Evolutionary conservation across 2,329 filamentous ascomycete species (phyloP).

Genomic region (Alternaria panax): DNA sequence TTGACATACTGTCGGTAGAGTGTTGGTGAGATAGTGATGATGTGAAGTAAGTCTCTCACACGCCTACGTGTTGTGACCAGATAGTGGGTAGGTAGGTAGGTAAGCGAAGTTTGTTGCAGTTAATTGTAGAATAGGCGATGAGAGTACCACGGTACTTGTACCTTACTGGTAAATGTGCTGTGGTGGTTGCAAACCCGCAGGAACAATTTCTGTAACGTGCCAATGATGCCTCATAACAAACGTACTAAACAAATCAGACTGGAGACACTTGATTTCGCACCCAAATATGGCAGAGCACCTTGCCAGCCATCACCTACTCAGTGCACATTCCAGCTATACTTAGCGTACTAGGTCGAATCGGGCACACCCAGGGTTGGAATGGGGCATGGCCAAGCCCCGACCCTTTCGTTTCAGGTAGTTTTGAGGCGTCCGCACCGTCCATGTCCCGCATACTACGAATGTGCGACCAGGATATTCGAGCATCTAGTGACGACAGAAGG

Average conservation of each 20-base stretch:
- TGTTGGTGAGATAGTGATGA: constrained; percentile 37
- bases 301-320: constrained; percentile 42
- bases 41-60: constrained; percentile 39
- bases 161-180: constrained; percentile 28
- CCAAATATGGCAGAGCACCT: constrained; percentile 34
- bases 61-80: constrained; percentile 25
- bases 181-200: constrained; percentile 30
- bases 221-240: constrained; percentile 45
- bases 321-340: constrained; percentile 48
- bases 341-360: constrained; percentile 29
- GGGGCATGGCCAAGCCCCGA: constrained; percentile 39
- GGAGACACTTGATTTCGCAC: constrained; percentile 47
- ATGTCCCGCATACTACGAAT: constrained; percentile 25
- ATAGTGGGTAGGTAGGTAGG: constrained; percentile 26
- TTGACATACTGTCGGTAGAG: constrained; percentile 41
- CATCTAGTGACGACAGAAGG: constrained; percentile 27
- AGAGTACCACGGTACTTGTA: constrained; percentile 29
- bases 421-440: constrained; percentile 27
- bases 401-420: constrained; percentile 36
- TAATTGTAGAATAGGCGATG: constrained; percentile 25
- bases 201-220: constrained; percentile 32
- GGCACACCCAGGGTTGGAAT: constrained; percentile 37
- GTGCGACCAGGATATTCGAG: constrained; percentile 32
- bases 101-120: constrained; percentile 8
- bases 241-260: constrained; percentile 43